These are phyloP conservation scores for Porpolomopsis calyptriformis DNA, from an alignment of 768 basidiomycete genomes.

Conservation along the genomic window DNA sequence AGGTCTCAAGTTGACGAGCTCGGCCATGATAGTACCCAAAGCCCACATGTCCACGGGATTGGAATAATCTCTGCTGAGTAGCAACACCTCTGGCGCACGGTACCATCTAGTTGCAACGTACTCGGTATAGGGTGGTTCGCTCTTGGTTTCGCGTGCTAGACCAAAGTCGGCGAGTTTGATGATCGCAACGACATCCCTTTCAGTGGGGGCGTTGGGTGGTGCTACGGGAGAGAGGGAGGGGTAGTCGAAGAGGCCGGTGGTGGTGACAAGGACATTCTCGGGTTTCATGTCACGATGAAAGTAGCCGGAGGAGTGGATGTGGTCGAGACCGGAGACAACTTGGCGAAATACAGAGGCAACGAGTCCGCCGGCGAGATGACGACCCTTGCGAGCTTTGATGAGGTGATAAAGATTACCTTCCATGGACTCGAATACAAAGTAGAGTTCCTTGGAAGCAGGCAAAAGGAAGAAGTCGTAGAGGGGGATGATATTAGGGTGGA, in stretches of 20 bases:
- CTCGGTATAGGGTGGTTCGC: conserved; percentile 91
- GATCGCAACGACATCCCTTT: conserved; percentile 92
- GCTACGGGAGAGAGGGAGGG: conserved; percentile 64
- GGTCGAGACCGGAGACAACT: conserved; percentile 80
- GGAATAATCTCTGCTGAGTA: conserved; percentile 87
- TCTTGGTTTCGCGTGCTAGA: conserved; percentile 81
- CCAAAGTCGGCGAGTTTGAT: conserved; percentile 99
- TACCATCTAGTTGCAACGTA: conserved; percentile 99
- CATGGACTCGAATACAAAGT: conserved; percentile 99
- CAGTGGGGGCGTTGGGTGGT: conserved; percentile 52
- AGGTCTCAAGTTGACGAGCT: conserved; percentile 88
- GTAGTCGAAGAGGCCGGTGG: conserved; percentile 91
- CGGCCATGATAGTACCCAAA: conserved; percentile 95
- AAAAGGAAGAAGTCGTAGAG: conserved; percentile 98
- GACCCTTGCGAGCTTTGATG: conserved; percentile 92
- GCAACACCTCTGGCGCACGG: conserved; percentile 91
- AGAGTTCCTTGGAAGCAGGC: conserved; percentile 91
- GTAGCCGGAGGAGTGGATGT: conserved; percentile 87
- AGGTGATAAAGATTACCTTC: conserved; percentile 99
- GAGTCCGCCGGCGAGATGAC: conserved; percentile 92
- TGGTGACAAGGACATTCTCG: conserved; percentile 96
- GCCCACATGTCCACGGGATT: conserved; percentile 99
- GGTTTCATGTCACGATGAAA: conserved; percentile 99
- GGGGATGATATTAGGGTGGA: conserved; percentile 96
- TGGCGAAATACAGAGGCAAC: conserved; percentile 92